Conservation (phyloP, 2,329 filamentous ascomycete species). For the Colletotrichum zoysiae region DNA sequence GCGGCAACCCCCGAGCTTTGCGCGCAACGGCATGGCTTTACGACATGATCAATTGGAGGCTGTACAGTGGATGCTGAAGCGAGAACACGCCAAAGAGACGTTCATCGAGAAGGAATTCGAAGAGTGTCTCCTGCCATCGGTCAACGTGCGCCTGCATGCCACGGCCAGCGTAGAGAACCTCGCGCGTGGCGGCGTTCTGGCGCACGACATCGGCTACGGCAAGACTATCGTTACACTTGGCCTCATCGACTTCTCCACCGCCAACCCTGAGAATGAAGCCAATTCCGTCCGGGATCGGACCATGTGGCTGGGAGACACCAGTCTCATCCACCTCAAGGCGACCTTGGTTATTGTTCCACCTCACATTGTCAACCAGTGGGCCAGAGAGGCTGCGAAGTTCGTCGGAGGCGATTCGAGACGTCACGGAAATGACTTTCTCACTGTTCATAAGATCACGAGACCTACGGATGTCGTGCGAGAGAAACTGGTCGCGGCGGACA, state of each 20-base stretch:
- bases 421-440: background rate
- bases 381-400: constrained; percentile 50
- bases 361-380: constrained; percentile 58
- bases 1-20: constrained; percentile 41
- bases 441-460: constrained; percentile 47
- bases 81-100: constrained; percentile 42
- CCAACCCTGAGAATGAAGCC: constrained; percentile 34
- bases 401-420: constrained; percentile 41
- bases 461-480: constrained; percentile 24
- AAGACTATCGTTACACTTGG: constrained; percentile 59
- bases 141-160: constrained; percentile 52
- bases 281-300: constrained; percentile 43
- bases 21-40: constrained; percentile 29
- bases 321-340: constrained; percentile 47
- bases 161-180: constrained; percentile 46
- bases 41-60: constrained; percentile 44
- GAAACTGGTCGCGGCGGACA: constrained; percentile 48
- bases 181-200: constrained; percentile 55
- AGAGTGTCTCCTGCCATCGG: constrained; percentile 51
- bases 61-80: constrained; percentile 46
- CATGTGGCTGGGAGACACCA: constrained; percentile 16
- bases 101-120: constrained; percentile 56
- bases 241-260: constrained; percentile 48
- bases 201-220: constrained; percentile 60
- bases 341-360: constrained; percentile 56